Base-by-base conservation (phyloP, 2,329 filamentous ascomycete species). In the Biscogniauxia marginata region DNA sequence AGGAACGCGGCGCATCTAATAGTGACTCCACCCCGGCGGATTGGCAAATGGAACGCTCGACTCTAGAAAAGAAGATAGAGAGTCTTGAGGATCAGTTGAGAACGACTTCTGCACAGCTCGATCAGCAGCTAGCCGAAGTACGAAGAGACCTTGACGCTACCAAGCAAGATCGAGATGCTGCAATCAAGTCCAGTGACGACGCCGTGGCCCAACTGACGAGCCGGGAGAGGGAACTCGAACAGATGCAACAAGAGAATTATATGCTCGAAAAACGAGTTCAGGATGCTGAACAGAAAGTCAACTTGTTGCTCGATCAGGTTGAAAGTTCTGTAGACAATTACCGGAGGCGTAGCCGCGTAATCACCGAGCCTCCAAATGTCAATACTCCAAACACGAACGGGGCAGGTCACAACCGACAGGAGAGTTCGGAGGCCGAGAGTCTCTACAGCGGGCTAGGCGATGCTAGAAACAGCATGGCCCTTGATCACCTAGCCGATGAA, bases 311-410 rank as follows among this genome's bases (percentile, higher is more conserved):
- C 11, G 92, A 98, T 71, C 93, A 98, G 70, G 93, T 99, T 39
- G 93, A 96, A 73, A 86, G 87, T 44, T 96, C 91, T 3, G 95
- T 99, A 16, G 93, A 95, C 74, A 96, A 90, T 71, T 98, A 98
- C 74, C 89, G 95, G 54, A 89, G 95, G 44, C 91, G 84, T 57
- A 87, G 84, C 65, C 82, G 87, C 43, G 79, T 79, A 67, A 81
- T 74, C 48, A 82, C 78, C 47, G 84, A 77, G 55, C 75, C 77
- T 60, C 65, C 54, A 60, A 71, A 49, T 72, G 76, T 52, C 66
- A 73, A 24, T 65, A 70, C 51, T 67, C 73, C 65, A 5, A 65
- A 52, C 43, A 50, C 59, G 18, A 78, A 70, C 55, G 70, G 68
- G 49, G 55, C 73, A 20, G 75, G 76, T 11, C 82, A 84, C 65